Conservation (phyloP, 1,284 basidiomycete genomes). For the Marasmius fiardii region DNA sequence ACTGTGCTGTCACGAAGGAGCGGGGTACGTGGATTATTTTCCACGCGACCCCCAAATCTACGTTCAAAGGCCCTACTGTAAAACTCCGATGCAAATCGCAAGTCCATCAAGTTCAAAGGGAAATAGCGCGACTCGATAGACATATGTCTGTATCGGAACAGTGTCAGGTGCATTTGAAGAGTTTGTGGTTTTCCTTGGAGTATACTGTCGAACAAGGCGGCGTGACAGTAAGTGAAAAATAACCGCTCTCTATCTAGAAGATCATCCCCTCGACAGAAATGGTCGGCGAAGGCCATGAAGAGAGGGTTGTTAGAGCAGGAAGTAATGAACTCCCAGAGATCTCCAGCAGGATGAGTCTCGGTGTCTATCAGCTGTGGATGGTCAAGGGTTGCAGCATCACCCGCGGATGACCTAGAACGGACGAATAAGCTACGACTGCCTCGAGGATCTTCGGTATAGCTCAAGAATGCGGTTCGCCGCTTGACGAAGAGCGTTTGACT, state of each 20-base stretch:
- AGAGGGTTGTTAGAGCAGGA: constrained; percentile 79
- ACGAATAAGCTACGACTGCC: constrained; percentile 90
- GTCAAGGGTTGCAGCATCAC: constrained; percentile 74
- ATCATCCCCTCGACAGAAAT: constrained; percentile 61
- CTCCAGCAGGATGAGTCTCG: constrained; percentile 61
- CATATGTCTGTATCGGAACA: constrained; percentile 66
- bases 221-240: constrained; percentile 74
- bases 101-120: constrained; percentile 63
- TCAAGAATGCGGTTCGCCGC: constrained; percentile 87
- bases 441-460: constrained; percentile 90
- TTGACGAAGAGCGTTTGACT: constrained; percentile 90
- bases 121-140: constrained; percentile 54
- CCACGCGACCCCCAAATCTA: constrained; percentile 61
- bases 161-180: constrained; percentile 67
- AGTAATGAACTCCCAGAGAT: constrained; percentile 80
- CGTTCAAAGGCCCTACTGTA: constrained; percentile 70
- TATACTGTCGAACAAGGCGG: constrained; percentile 82
- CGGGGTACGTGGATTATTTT: constrained; percentile 60
- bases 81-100: constrained; percentile 69
- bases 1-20: constrained; percentile 69
- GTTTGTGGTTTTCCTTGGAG: constrained; percentile 84
- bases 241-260: constrained; percentile 55
- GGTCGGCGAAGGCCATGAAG: constrained; percentile 75
- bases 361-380: constrained; percentile 74
- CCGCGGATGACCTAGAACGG: constrained; percentile 71